phyloP scores from a whole-genome alignment of 2,329 filamentous ascomycete species.

The Penicillium expansum region DNA sequence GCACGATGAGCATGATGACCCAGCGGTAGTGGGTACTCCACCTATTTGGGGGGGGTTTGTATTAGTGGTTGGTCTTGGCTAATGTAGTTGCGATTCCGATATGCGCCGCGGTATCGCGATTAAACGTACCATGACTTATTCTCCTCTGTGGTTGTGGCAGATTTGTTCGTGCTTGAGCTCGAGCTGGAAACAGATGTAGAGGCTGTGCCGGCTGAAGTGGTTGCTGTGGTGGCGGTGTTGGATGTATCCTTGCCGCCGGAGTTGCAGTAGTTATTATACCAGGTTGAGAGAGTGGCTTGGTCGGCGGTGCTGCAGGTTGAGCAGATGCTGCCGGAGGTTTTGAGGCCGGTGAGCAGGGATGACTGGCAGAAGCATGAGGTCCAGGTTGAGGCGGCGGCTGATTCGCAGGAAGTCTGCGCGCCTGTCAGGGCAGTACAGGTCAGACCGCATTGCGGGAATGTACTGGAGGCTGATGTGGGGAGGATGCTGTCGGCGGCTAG shows the following conservation, averaged over 20 bases:
- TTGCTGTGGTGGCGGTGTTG: conserved; percentile 27
- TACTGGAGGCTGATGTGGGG: conserved; percentile 37
- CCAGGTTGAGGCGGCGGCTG: conserved; percentile 54
- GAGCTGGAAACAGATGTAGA: conserved; percentile 7
- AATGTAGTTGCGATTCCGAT: not conserved
- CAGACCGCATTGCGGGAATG: conserved; percentile 62
- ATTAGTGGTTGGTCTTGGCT: not conserved
- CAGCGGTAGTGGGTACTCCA: conserved; percentile 67
- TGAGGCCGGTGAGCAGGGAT: conserved; percentile 57
- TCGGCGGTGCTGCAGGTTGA: conserved; percentile 55
- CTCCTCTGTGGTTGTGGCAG: conserved; percentile 6
- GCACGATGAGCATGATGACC: conserved; percentile 76
- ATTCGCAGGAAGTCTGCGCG: conserved; percentile 66
- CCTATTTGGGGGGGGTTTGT: conserved; percentile 12
- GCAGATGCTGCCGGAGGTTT: conserved; percentile 62
- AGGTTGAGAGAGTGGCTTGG: conserved; percentile 60
- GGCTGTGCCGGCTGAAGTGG: conserved; percentile 25
- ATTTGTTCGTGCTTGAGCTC: conserved; percentile 1
- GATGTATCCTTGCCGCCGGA: conserved; percentile 43
- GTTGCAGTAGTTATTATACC: conserved; percentile 68
- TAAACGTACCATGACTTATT: conserved; percentile 28
- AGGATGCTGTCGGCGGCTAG: conserved; percentile 29
- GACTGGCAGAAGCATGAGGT: conserved; percentile 73
- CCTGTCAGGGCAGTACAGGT: conserved; percentile 62
- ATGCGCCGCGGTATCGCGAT: not conserved